Evolutionary conservation across 148 eudicot genomes (phyloP).

Genomic region (Rheum nobile): DNA sequence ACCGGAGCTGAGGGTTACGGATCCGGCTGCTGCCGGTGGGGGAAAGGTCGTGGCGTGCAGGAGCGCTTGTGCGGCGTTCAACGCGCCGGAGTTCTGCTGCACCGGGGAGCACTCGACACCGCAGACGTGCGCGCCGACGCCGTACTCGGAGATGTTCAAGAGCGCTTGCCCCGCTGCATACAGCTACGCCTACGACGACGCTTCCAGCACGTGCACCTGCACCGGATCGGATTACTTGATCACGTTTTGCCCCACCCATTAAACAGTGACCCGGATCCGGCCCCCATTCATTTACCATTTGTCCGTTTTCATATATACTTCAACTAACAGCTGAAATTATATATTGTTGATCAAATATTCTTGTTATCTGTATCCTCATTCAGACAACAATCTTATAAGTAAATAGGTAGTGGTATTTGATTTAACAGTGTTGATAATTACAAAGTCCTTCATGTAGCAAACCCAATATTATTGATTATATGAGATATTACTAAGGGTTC

Average conservation of each 20-base stretch:
- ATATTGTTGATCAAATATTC: neutral
- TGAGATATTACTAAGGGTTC: too few relatives aligned
- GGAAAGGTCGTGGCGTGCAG: slow-evolving; percentile 43
- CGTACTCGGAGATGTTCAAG: slow-evolving; percentile 59
- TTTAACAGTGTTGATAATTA: too few relatives aligned
- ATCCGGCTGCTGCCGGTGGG: neutral
- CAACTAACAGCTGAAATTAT: neutral
- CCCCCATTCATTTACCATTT: neutral
- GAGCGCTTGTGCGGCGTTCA: slow-evolving; percentile 63
- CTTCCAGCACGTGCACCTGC: slow-evolving; percentile 75
- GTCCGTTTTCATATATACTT: neutral
- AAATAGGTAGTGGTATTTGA: too few relatives aligned
- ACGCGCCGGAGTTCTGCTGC: slow-evolving; percentile 56
- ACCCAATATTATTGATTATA: too few relatives aligned
- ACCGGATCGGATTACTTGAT: slow-evolving; percentile 59
- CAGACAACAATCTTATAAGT: too few relatives aligned
- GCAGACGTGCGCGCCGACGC: slow-evolving; percentile 46
- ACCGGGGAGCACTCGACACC: slow-evolving; percentile 49
- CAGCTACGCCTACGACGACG: slow-evolving; percentile 83
- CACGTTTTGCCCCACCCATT: slow-evolving; percentile 49
- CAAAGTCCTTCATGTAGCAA: too few relatives aligned
- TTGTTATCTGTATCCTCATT: too few relatives aligned
- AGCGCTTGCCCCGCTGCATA: slow-evolving; percentile 71
- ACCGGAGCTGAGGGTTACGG: slow-evolving; percentile 32
- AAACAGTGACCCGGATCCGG: neutral